These are phyloP conservation scores for Calocybe gangraenosa DNA, from an alignment of 768 basidiomycete species.

Conservation along the genomic window DNA sequence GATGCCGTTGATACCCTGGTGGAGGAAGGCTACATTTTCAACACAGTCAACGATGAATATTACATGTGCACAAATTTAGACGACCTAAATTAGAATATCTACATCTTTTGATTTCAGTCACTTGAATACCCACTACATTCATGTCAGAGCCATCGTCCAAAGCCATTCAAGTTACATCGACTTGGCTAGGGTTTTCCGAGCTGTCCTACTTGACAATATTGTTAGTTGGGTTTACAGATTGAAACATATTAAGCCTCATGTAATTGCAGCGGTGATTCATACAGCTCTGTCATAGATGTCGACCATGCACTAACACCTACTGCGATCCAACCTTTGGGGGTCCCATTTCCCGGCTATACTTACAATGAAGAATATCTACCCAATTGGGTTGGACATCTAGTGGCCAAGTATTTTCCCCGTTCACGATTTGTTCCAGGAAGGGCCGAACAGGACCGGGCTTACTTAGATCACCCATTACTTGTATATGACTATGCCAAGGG, in stretches of 20 bases:
- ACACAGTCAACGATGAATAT: conserved; percentile 23
- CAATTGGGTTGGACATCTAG: conserved; percentile 64
- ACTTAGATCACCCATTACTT: conserved; percentile 32
- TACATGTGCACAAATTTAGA: conserved; percentile 10
- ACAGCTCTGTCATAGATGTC: conserved; percentile 39
- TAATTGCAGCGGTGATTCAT: conserved; percentile 67
- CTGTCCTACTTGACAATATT: conserved; percentile 48
- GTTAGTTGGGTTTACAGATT: too few species aligned
- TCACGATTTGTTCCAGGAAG: conserved; percentile 27
- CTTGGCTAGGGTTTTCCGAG: conserved; percentile 40
- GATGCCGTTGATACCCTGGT: conserved; percentile 19
- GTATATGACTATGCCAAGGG: conserved; percentile 58
- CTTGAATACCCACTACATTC: too few species aligned
- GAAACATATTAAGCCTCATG: too few species aligned
- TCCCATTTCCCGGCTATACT: conserved; percentile 44
- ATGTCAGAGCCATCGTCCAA: conserved; percentile 15
- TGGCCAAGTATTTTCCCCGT: conserved; percentile 37
- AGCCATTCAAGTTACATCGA: conserved; percentile 18
- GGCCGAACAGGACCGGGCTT: conserved; percentile 25
- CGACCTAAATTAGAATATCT: too few species aligned
- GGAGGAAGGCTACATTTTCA: conserved; percentile 22
- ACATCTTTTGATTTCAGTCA: too few species aligned
- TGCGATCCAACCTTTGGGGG: conserved; percentile 42
- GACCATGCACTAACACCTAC: conserved; percentile 32
- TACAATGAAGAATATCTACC: conserved; percentile 42